phyloP scores from a whole-genome alignment of 2,329 filamentous ascomycete genomes.

The Talaromyces sp. region DNA sequence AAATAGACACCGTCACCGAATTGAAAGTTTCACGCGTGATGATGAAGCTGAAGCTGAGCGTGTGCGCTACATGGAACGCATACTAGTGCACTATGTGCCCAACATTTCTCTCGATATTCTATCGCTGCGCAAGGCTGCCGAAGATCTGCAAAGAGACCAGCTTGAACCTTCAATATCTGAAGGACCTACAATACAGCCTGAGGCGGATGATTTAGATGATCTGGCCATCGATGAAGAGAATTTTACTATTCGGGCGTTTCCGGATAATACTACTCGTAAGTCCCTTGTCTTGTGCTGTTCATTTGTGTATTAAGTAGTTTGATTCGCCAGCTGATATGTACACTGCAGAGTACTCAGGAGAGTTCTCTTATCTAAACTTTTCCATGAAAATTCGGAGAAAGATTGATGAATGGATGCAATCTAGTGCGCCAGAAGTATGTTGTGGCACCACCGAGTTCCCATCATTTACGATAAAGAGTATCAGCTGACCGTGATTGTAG shows the following conservation, averaged over 20 bases:
- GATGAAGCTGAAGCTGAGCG: constrained; percentile 38
- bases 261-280: constrained; percentile 41
- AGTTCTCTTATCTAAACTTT: constrained; percentile 46
- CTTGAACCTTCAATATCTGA: constrained; percentile 32
- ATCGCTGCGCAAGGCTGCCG: constrained; percentile 43
- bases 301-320: neutral
- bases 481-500: constrained; percentile 23
- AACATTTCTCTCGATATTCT: constrained; percentile 43
- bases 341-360: constrained; percentile 42
- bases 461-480: neutral
- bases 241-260: constrained; percentile 40
- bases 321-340: neutral
- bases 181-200: constrained; percentile 29
- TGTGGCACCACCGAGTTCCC: neutral
- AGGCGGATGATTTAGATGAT: constrained; percentile 39
- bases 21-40: constrained; percentile 31
- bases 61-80: constrained; percentile 46
- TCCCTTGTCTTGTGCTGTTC: neutral
- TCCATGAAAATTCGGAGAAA: constrained; percentile 43
- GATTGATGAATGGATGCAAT: constrained; percentile 44
- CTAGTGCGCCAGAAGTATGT: constrained; percentile 34
- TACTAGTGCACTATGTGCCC: constrained; percentile 49
- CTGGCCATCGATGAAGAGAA: constrained; percentile 42
- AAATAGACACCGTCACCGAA: constrained; percentile 27
- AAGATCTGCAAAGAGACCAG: constrained; percentile 42